Evolutionary conservation across 352 stramenopile species (phyloP), one percentile per base, ranked within the genome.

Genomic region (Phytophthora parvispora): DNA sequence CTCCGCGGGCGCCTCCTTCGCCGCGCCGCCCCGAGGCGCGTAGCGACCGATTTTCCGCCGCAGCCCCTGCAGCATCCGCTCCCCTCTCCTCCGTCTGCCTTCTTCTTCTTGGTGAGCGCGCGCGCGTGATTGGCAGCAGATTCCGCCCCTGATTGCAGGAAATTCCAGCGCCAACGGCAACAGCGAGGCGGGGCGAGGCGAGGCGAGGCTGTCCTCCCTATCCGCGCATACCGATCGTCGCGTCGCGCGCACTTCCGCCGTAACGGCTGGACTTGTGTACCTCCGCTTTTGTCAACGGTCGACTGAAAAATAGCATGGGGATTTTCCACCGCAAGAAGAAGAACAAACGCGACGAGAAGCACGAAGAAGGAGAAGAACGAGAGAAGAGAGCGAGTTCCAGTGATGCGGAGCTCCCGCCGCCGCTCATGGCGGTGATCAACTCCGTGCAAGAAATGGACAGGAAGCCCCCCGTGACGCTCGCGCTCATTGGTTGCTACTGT

Each of bases 31-130:
- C 20, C 61, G 24, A 4, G 62, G 49, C 36, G 56, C 61, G 60
- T 84, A 87, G 32, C 84, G 82, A 13, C 74, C 72, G 49, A 94
- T 92, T 69, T 87, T 91, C 64, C 74, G 81, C 10, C 81, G 60
- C 60, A 93, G 74, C 2, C 80, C 86, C n/a, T 89, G 84, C 28
- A 94, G 54, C 54, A 94, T 80, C 45, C 45, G 45, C 40, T 8
- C n/a, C 40, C 18, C 18, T 13, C 40, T 48, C n/a, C n/a, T 16
- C 2, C 40, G 18, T 13, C 40, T 48, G 12, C 10, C 15, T 16
- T 24, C 22, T 49, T 49, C 42, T 49, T 49, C 45, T 52, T 52
- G 45, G 45, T 52, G 45, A 52, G 43, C 43, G 24, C 45, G 24
- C 42, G n/a, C 42, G 38, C 36, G 36, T 52, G 45, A 52, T 52